Evolutionary conservation across 192 early-diverging fungal genomes (phyloP).

Genomic region (Podila horticola): DNA sequence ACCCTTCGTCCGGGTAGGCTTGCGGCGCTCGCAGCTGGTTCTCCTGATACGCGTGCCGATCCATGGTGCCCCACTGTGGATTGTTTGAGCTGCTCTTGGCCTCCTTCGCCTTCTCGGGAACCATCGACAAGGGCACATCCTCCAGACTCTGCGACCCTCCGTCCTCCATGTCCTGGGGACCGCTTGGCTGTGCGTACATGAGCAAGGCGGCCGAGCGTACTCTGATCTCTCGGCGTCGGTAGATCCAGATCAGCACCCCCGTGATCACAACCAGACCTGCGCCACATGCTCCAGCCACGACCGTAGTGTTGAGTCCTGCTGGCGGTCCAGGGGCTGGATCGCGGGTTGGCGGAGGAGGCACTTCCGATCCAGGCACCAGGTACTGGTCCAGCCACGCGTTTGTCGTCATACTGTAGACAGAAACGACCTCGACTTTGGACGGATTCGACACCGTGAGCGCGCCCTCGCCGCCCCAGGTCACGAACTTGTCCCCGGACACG

Average conservation of each 20-base stretch:
- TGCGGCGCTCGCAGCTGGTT: not conserved
- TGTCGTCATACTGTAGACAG: not conserved
- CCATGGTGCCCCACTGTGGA: not conserved
- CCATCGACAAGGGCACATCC: not conserved
- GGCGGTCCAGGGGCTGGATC: not conserved
- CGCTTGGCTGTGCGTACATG: not conserved
- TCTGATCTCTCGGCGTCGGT: not conserved
- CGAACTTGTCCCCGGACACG: conserved; percentile 8
- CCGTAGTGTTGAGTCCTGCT: not conserved
- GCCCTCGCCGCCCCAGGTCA: conserved; percentile 17
- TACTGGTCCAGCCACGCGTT: not conserved
- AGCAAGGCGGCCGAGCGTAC: not conserved
- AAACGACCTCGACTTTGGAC: not conserved
- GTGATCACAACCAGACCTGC: not conserved
- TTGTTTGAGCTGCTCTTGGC: not conserved
- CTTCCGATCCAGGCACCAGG: not conserved
- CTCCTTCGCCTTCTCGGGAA: not conserved
- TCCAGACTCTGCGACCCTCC: not conserved
- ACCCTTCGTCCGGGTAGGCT: too few species aligned
- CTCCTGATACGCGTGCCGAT: not conserved
- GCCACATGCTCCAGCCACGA: not conserved
- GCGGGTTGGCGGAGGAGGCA: not conserved
- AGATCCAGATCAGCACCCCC: not conserved
- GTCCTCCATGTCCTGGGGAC: not conserved
- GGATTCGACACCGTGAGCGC: not conserved